Base-by-base conservation (phyloP, 2,329 filamentous ascomycete species). In the Exophiala lecanii-corni region DNA sequence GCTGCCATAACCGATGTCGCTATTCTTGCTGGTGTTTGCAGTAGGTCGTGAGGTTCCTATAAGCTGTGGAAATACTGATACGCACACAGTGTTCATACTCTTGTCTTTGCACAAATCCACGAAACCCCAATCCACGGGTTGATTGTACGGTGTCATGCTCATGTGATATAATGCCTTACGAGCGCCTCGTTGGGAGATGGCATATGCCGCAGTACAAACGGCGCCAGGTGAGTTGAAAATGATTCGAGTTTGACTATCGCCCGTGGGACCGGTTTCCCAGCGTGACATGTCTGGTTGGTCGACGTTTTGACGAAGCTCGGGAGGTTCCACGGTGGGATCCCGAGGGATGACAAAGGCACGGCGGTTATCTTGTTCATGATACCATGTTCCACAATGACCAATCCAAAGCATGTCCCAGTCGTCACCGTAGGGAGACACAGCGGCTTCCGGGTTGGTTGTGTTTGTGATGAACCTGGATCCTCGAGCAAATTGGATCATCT, bases 331-430 rank as follows among this genome's bases (percentile, higher is more conserved):
- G 9, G 61, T 63, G 3, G 59, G 55, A 43, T 64, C 60, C 13
- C 62, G 50, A 13, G 59, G 57, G 25, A 63, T 59, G 16, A 54
- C 56, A 33, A 57, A 57, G 17, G 43, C 45, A 28, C 59, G 55
- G 7, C 54, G 45, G 5, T 57, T 59, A 39, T 62, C 58, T n/a
- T 59, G 59, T 4, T 51, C 45, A 9, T 50, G 51, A 9, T 56
- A 56, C 18, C 45, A 48, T 13, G 46, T 47, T n/a, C 68, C 68
- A 44, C 72, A 74, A 45, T 73, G 70, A 17, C 73, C 73, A 1
- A 74, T 55, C 72, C 72, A 75, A 6, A 76, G 63, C 2, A 75
- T 47, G 44, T 76, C 73, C 74, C 73, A 76, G 44, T 67, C 59
- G 43, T 70, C 67, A n/a, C 73, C 71, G 40, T 74, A 77, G 0